Conservation (phyloP, 768 basidiomycete species). For the Mycena alexandri region DNA sequence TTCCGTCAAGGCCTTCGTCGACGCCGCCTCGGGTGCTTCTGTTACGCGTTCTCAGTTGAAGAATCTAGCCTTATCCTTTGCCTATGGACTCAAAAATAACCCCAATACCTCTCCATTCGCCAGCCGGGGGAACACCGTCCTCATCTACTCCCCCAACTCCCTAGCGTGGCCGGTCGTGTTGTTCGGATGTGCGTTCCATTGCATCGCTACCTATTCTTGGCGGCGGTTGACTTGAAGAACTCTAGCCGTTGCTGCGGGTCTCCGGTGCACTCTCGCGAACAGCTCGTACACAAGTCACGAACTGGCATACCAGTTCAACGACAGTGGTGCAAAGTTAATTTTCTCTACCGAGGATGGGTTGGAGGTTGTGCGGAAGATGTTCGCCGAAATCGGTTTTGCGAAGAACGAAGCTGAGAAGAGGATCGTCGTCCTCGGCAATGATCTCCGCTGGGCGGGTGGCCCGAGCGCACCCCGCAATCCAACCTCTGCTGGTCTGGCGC, state of each 20-base stretch:
- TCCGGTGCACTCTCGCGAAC: conserved; percentile 81
- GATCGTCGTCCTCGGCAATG: conserved; percentile 69
- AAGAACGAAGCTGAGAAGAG: conserved; percentile 62
- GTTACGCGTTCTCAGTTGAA: conserved; percentile 69
- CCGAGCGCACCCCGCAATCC: conserved; percentile 44
- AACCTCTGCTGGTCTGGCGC: conserved; percentile 49
- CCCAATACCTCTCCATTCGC: conserved; percentile 46
- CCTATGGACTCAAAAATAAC: conserved; percentile 65
- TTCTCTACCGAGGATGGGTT: conserved; percentile 76
- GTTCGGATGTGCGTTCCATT: conserved; percentile 56
- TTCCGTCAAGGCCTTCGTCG: conserved; percentile 69
- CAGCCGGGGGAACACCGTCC: conserved; percentile 67
- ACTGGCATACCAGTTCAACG: conserved; percentile 76
- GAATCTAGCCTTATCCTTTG: conserved; percentile 68
- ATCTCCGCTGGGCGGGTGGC: conserved; percentile 61
- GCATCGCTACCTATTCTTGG: conserved; percentile 7
- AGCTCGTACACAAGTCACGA: conserved; percentile 77
- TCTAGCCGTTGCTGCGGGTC: conserved; percentile 70
- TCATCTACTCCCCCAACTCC: conserved; percentile 80
- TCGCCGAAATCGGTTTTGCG: conserved; percentile 62
- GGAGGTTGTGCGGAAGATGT: conserved; percentile 66
- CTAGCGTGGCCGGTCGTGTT: conserved; percentile 63
- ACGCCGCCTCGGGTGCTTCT: conserved; percentile 68
- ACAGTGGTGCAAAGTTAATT: conserved; percentile 74
- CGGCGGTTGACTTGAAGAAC: conserved; percentile 13